These are phyloP conservation scores for Neurospora sp. DNA, from an alignment of 495 filamentous ascomycete genomes.

Conservation along the genomic window DNA sequence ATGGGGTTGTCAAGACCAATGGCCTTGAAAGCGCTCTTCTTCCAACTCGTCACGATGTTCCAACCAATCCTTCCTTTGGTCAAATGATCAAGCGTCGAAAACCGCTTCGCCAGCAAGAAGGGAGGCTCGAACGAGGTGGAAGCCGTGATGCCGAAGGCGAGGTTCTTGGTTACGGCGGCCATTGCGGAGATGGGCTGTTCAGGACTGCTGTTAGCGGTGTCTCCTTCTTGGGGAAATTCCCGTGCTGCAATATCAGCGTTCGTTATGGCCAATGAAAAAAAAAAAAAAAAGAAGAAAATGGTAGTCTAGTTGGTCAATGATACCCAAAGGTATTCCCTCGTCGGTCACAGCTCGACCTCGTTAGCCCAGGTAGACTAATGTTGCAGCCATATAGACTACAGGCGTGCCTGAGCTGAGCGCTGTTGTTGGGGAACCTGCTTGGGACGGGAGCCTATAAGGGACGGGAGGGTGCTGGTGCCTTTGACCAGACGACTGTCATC, in stretches of 20 bases:
- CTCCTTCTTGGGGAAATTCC: neutral
- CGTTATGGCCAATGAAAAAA: neutral
- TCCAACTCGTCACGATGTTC: conserved; percentile 57
- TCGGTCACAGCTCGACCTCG: neutral
- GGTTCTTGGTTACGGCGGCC: conserved; percentile 46
- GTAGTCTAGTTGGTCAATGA: neutral
- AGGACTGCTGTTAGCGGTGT: neutral
- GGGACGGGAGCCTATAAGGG: neutral
- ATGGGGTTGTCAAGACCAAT: conserved; percentile 46
- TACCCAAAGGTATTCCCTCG: neutral
- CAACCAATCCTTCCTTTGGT: conserved; percentile 50
- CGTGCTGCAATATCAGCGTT: neutral
- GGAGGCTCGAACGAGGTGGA: conserved; percentile 51
- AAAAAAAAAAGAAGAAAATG: no score
- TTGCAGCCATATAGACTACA: neutral
- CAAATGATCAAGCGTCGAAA: conserved; percentile 54
- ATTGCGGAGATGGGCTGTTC: conserved; percentile 37
- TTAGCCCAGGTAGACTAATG: neutral
- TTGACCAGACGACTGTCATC: neutral
- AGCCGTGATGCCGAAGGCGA: conserved; percentile 44
- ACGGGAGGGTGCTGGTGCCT: neutral
- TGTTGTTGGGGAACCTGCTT: neutral
- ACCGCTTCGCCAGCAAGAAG: conserved; percentile 47
- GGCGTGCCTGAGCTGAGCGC: neutral
- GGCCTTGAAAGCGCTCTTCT: conserved; percentile 48